These are phyloP conservation scores for Datisca glomerata DNA, from an alignment of 306 rosid species.

Conservation along the genomic window DNA sequence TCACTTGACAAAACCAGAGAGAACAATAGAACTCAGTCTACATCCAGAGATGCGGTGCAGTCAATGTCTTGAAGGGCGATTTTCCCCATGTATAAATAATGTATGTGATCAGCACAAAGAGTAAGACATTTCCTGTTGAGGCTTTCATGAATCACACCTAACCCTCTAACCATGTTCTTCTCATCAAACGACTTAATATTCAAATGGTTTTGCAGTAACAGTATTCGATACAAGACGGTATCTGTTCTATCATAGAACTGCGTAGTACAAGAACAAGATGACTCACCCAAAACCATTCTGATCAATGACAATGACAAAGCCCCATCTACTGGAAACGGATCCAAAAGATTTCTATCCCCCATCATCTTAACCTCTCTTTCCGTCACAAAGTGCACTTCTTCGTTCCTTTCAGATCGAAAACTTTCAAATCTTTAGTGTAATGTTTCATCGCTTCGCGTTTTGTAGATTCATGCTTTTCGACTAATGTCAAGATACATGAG, in stretches of 20 bases:
- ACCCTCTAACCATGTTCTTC: conserved; percentile 51
- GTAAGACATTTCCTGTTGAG: conserved; percentile 60
- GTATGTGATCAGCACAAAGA: conserved; percentile 59
- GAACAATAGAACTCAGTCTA: too few species aligned
- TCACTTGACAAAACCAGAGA: too few species aligned
- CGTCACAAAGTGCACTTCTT: conserved; percentile 61
- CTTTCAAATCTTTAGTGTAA: conserved; percentile 76
- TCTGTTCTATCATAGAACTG: conserved; percentile 66
- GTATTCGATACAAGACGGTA: conserved; percentile 42
- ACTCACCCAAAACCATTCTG: conserved; percentile 68
- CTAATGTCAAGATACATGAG: conserved; percentile 79
- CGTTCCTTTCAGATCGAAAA: conserved; percentile 45
- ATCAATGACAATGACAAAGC: conserved; percentile 43
- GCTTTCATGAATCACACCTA: conserved; percentile 60
- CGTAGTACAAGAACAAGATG: conserved; percentile 42
- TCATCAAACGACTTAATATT: conserved; percentile 35
- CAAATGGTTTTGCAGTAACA: conserved; percentile 42
- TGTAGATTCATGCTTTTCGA: conserved; percentile 88
- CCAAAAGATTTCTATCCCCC: conserved; percentile 58
- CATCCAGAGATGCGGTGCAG: too few species aligned
- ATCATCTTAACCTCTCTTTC: too few species aligned
- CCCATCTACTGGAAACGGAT: conserved; percentile 79
- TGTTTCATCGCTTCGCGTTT: conserved; percentile 68
- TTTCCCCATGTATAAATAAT: too few species aligned
- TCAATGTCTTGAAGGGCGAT: too few species aligned